Percentiles rank a stretch among this genome's conserved stretches.
Evolutionary conservation across 106 monocot species (phyloP).

Genomic region (Narthecium ossifragum): DNA sequence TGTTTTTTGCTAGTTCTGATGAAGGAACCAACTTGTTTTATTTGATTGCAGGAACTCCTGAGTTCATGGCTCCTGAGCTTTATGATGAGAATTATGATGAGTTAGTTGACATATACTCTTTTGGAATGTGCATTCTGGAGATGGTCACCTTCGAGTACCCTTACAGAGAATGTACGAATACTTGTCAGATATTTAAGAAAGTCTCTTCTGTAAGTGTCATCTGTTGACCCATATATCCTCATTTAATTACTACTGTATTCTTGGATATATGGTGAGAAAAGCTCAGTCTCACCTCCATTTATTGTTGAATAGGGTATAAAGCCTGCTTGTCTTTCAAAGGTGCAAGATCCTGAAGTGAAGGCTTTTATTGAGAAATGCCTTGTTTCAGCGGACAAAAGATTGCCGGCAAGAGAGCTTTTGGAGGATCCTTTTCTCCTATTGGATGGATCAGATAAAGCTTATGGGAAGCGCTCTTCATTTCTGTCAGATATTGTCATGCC

Average conservation of each 20-base stretch:
- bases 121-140: slow-evolving; percentile 83
- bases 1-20: no score
- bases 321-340: slow-evolving; percentile 50
- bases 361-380: slow-evolving; percentile 67
- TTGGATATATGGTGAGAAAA: no score
- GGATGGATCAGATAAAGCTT: slow-evolving; percentile 10
- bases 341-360: slow-evolving; percentile 49
- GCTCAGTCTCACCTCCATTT: no score
- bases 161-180: slow-evolving; percentile 57
- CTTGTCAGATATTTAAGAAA: slow-evolving; percentile 59
- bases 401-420: slow-evolving; percentile 43
- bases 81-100: slow-evolving; percentile 73
- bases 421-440: slow-evolving; percentile 50
- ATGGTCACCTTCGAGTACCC: slow-evolving; percentile 75
- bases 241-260: no score
- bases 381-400: slow-evolving; percentile 33
- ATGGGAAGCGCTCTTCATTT: not conserved
- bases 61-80: slow-evolving; percentile 84
- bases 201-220: slow-evolving; percentile 45
- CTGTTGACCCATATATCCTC: no score
- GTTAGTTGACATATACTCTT: slow-evolving; percentile 71
- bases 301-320: slow-evolving; percentile 49
- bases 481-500: slow-evolving; percentile 6
- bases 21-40: no score
- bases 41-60: slow-evolving; percentile 43